A percentile compares a stretch with the other conserved stretches of the same genome.
Evolutionary conservation across 495 filamentous ascomycete species (phyloP).

Genomic region (Penicillium longicatenatum): DNA sequence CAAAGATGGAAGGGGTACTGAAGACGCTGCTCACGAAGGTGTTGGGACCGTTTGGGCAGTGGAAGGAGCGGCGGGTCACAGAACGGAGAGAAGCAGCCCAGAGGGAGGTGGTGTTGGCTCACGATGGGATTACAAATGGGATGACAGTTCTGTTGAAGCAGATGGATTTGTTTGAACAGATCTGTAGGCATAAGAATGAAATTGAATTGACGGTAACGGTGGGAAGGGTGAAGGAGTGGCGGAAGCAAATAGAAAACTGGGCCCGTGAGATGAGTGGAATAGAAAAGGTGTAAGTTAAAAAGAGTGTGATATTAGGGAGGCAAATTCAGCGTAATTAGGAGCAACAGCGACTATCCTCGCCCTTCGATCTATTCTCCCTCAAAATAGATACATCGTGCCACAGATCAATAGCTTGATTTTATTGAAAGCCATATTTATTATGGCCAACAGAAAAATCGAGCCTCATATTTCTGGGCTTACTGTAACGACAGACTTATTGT

Average conservation of each 20-base stretch:
- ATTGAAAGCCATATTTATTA: constrained; percentile 3
- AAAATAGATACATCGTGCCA: constrained; percentile 4
- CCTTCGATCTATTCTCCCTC: constrained; percentile 1
- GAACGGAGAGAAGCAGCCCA: constrained; percentile 8
- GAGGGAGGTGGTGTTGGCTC: constrained; percentile 8
- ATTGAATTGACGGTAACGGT: constrained; percentile 9
- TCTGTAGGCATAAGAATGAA: constrained; percentile 9
- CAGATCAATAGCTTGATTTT: constrained; percentile 2
- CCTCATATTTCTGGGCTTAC: constrained; percentile 30
- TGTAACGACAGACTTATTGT: constrained; percentile 11
- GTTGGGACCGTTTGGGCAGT: constrained; percentile 7
- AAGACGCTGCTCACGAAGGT: constrained; percentile 4
- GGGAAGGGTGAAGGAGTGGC: constrained; percentile 9
- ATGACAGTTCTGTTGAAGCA: constrained; percentile 9
- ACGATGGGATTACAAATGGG: constrained; percentile 3
- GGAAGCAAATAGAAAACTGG: constrained; percentile 9
- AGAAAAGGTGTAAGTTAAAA: constrained; percentile 7
- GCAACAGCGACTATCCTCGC: constrained; percentile 4
- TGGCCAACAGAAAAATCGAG: background rate
- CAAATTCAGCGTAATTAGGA: background rate
- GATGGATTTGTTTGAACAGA: constrained; percentile 10
- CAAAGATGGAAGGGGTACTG: constrained; percentile 5
- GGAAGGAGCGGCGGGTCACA: constrained; percentile 8
- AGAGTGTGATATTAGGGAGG: background rate
- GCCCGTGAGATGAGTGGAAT: constrained; percentile 4